A percentile compares a stretch with the other conserved stretches of the same genome.
phyloP scores from a whole-genome alignment of 225 moss, liverwort and hornwort species.

The Bryum argenteum region DNA sequence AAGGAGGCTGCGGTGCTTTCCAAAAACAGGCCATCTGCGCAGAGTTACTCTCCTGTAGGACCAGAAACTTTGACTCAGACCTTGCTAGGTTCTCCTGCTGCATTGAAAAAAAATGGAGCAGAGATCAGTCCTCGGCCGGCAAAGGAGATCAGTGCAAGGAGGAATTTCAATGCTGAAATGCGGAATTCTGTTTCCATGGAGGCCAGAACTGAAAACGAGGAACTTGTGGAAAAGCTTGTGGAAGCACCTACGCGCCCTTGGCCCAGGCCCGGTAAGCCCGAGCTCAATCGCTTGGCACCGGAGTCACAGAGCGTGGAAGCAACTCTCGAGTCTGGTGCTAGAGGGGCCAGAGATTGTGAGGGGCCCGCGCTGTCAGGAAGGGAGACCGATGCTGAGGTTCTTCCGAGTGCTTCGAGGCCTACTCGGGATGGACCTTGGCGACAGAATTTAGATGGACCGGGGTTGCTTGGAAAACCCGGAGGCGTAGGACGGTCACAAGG shows the following conservation, averaged over 20 bases:
- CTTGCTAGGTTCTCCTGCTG: constrained; percentile 48
- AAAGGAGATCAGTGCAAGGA: constrained; percentile 42
- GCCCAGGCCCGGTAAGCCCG: constrained; percentile 51
- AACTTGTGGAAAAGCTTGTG: constrained; percentile 57
- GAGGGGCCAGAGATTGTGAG: constrained; percentile 40
- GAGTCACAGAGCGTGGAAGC: constrained; percentile 27
- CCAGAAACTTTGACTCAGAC: constrained; percentile 39
- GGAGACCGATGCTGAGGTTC: constrained; percentile 50
- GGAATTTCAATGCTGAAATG: constrained; percentile 33
- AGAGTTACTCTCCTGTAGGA: constrained; percentile 48
- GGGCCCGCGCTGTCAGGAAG: constrained; percentile 32
- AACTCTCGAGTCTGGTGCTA: constrained; percentile 31
- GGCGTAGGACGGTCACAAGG: constrained; percentile 46
- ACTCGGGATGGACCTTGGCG: constrained; percentile 54
- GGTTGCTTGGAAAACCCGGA: constrained; percentile 75
- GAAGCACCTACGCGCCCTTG: constrained; percentile 48
- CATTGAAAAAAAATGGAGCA: constrained; percentile 41
- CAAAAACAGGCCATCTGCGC: constrained; percentile 33
- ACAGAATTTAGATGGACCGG: constrained; percentile 64
- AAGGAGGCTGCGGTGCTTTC: constrained; percentile 41
- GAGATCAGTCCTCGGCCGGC: constrained; percentile 40
- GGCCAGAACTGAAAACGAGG: constrained; percentile 56
- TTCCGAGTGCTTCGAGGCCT: constrained; percentile 43
- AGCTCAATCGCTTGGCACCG: constrained; percentile 32
- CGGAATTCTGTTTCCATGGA: constrained; percentile 49